phyloP scores from a whole-genome alignment of 768 basidiomycete species.

The Botryobasidium botryosum region DNA sequence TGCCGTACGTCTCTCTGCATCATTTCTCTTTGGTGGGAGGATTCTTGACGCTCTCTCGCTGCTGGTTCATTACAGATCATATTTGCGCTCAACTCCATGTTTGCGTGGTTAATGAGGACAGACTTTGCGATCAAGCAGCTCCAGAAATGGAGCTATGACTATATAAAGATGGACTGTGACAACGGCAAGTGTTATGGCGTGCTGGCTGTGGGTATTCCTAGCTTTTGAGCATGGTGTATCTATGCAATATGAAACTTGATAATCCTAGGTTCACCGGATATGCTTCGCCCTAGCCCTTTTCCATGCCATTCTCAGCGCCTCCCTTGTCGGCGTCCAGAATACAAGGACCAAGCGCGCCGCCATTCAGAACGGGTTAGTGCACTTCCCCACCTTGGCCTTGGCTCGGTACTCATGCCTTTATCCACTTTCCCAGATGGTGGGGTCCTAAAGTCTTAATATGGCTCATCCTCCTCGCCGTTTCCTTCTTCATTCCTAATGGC shows the following conservation, averaged over 20 bases:
- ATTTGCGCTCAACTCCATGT: constrained; percentile 85
- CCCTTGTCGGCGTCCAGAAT: constrained; percentile 74
- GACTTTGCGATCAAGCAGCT: constrained; percentile 72
- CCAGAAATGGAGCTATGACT: constrained; percentile 87
- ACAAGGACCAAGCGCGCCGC: constrained; percentile 87
- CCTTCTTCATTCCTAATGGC: constrained; percentile 91
- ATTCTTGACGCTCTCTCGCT: neutral
- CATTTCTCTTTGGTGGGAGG: neutral
- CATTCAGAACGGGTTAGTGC: constrained; percentile 81
- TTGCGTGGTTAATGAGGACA: constrained; percentile 95
- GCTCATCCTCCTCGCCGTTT: constrained; percentile 59
- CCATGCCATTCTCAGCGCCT: constrained; percentile 62
- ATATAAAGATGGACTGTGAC: constrained; percentile 94
- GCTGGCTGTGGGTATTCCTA: constrained; percentile 49
- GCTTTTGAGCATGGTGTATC: constrained; percentile 1
- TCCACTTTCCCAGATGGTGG: constrained; percentile 61
- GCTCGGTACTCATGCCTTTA: constrained; percentile 5
- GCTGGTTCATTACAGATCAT: constrained; percentile 46
- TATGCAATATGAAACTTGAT: neutral
- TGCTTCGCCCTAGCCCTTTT: constrained; percentile 89
- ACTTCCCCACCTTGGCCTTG: neutral
- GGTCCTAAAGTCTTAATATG: constrained; percentile 89
- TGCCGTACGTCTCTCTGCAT: constrained; percentile 42
- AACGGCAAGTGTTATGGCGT: constrained; percentile 93
- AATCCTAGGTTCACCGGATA: constrained; percentile 61